Evolutionary conservation across 1,284 basidiomycete genomes (phyloP).

Genomic region (Trichosporon coremiiforme): DNA sequence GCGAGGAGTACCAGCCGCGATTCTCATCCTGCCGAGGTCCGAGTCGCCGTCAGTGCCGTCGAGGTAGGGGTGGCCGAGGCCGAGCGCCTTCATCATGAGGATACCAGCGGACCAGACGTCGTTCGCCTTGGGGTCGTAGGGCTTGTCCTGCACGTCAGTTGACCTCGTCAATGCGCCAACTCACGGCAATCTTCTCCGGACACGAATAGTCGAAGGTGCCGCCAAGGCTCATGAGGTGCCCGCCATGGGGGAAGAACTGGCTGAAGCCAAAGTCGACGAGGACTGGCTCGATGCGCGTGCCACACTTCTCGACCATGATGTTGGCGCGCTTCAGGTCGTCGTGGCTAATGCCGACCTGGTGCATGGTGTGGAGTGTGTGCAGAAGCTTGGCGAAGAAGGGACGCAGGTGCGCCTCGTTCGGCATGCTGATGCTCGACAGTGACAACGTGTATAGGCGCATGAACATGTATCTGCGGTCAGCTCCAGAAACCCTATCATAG

Average conservation of each 20-base stretch:
- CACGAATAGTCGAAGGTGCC: conserved; percentile 54
- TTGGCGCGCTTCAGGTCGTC: conserved; percentile 56
- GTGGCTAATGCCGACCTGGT: conserved; percentile 49
- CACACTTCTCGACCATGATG: conserved; percentile 34
- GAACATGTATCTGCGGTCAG: conserved; percentile 48
- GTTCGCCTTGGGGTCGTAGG: conserved; percentile 47
- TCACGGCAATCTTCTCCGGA: conserved; percentile 51
- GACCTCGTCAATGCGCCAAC: conserved; percentile 16
- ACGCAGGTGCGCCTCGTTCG: conserved; percentile 25
- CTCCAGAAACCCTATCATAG: not conserved
- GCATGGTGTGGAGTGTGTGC: conserved; percentile 44
- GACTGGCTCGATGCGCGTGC: conserved; percentile 31
- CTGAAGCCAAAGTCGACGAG: conserved; percentile 55
- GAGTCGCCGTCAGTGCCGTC: conserved; percentile 31
- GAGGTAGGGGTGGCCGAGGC: conserved; percentile 44
- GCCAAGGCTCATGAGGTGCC: conserved; percentile 41
- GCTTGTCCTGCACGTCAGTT: conserved; percentile 33
- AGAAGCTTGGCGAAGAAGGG: conserved; percentile 49
- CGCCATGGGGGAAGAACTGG: conserved; percentile 43
- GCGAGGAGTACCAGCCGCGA: conserved; percentile 33
- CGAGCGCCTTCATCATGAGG: conserved; percentile 46
- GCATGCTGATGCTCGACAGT: not conserved
- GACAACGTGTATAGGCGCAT: conserved; percentile 37
- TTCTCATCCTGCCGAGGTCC: conserved; percentile 34
- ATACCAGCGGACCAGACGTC: conserved; percentile 55